Conservation (phyloP, 2,329 filamentous ascomycete genomes). For the Aspergillus sp. region DNA sequence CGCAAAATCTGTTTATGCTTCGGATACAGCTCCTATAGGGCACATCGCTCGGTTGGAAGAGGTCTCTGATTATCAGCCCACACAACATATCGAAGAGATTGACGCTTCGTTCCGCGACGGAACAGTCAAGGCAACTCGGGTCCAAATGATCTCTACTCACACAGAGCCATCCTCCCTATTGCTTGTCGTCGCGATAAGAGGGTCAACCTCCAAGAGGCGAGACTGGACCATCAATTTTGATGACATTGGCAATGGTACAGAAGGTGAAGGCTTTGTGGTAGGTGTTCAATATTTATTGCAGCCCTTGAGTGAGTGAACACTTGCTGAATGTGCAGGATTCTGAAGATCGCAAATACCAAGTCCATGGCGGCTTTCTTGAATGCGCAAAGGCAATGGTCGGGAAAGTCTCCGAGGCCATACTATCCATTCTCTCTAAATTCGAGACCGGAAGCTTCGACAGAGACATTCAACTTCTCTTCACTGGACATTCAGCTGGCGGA, state of each 20-base stretch:
- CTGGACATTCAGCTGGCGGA: conserved; percentile 84
- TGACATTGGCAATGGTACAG: conserved; percentile 8
- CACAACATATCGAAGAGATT: not conserved
- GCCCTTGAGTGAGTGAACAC: not conserved
- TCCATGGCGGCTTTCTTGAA: conserved; percentile 12
- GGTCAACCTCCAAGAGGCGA: conserved; percentile 14
- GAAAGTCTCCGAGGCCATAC: conserved; percentile 10
- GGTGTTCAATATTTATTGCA: not conserved
- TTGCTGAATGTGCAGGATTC: not conserved
- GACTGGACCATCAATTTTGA: conserved; percentile 19
- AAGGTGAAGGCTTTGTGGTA: conserved; percentile 13
- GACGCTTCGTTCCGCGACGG: conserved; percentile 13
- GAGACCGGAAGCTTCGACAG: not conserved
- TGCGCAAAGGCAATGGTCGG: conserved; percentile 14
- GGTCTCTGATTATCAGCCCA: conserved; percentile 5
- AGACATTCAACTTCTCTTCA: conserved; percentile 65
- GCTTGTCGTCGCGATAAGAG: conserved; percentile 14
- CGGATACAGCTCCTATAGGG: not conserved
- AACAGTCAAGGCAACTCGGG: conserved; percentile 9
- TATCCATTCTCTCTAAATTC: conserved; percentile 1
- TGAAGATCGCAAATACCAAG: not conserved
- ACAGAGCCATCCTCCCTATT: not conserved
- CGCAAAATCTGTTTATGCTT: conserved; percentile 12
- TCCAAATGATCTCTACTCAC: conserved; percentile 4
- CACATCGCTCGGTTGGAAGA: not conserved